These are phyloP conservation scores for Corylus heterophylla DNA, from an alignment of 306 rosid species.

Conservation along the genomic window DNA sequence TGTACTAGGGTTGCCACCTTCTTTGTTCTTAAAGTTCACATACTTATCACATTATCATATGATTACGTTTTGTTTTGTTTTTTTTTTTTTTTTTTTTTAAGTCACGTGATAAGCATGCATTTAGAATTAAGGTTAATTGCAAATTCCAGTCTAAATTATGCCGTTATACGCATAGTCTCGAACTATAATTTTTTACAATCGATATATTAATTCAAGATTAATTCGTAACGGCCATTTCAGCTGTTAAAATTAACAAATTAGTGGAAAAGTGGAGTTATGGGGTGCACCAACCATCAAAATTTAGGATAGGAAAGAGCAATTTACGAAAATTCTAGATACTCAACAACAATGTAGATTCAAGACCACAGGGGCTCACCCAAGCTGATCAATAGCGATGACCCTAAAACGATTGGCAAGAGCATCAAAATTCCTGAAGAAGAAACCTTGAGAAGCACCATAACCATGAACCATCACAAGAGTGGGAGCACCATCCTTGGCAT, in stretches of 20 bases:
- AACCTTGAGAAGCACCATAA: constrained; percentile 84
- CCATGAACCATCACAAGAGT: constrained; percentile 96
- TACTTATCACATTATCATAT: background rate
- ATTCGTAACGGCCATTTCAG: background rate
- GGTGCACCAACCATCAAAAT: no score
- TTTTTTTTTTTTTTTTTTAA: no score
- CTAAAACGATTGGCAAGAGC: constrained; percentile 86
- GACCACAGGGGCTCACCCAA: constrained; percentile 65
- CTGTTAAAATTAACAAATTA: background rate
- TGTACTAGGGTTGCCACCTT: no score
- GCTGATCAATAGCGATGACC: constrained; percentile 90
- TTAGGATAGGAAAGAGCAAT: no score
- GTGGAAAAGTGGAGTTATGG: no score
- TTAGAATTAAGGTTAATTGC: no score
- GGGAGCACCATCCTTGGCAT: constrained; percentile 66
- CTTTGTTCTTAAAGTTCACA: background rate
- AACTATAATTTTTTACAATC: no score
- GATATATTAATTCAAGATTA: no score
- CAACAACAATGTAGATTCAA: background rate
- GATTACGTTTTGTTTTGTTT: no score
- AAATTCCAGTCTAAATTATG: no score
- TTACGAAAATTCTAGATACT: no score
- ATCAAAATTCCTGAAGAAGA: constrained; percentile 93
- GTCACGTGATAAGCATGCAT: background rate
- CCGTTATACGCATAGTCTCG: background rate